Conservation (phyloP, 2,329 filamentous ascomycete species). For the Trichoderma koningiopsis region DNA sequence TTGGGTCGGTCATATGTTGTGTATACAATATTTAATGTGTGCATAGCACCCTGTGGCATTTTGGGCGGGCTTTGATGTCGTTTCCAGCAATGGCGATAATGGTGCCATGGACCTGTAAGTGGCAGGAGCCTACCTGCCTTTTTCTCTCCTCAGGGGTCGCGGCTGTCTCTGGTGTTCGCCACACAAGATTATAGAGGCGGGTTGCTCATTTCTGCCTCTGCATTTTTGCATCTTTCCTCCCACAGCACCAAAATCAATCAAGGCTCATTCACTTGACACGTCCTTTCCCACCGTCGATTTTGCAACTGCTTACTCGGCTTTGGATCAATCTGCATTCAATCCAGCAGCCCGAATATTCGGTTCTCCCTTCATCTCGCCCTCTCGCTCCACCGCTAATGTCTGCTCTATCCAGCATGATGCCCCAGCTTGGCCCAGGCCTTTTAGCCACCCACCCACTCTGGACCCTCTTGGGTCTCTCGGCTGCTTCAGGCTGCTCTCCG, state of each 20-base stretch:
- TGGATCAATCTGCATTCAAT: background rate
- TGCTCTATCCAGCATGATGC: background rate
- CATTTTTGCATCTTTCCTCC: background rate
- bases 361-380: background rate
- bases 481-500: conserved; percentile 9
- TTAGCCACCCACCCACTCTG: background rate
- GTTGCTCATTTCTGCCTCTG: background rate
- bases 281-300: background rate
- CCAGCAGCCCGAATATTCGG: background rate
- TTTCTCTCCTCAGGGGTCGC: background rate
- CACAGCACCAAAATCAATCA: background rate
- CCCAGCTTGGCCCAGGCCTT: background rate
- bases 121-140: background rate
- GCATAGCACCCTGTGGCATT: background rate
- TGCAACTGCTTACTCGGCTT: background rate
- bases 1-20: background rate
- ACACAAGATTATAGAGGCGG: background rate
- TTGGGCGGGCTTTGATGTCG: background rate
- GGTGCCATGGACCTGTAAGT: background rate
- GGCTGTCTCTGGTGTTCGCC: background rate
- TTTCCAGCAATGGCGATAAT: background rate
- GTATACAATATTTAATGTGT: background rate
- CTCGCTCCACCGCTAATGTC: background rate
- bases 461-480: background rate
- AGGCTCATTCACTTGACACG: background rate